A percentile compares a stretch with the other conserved stretches of the same genome.
These are phyloP conservation scores for Aspergillus sp. DNA, from an alignment of 2,329 filamentous ascomycete genomes.

Conservation along the genomic window DNA sequence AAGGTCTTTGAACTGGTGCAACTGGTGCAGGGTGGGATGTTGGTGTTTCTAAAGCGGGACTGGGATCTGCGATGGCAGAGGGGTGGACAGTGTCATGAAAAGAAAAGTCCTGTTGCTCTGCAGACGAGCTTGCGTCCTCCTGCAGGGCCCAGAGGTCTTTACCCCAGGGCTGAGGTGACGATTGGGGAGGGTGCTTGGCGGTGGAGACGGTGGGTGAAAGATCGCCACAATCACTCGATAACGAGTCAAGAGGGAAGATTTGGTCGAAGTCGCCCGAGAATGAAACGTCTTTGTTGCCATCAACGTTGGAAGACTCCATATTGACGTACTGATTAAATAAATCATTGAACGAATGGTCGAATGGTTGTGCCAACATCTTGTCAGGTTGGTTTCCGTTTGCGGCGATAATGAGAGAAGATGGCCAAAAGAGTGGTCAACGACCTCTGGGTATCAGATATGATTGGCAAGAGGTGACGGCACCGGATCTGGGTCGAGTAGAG, in stretches of 20 bases:
- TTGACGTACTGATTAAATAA: constrained; percentile 62
- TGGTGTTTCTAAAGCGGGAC: constrained; percentile 28
- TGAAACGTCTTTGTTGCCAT: constrained; percentile 44
- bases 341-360: constrained; percentile 53
- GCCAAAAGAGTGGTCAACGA: constrained; percentile 11
- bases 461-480: constrained; percentile 20
- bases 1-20: constrained; percentile 12
- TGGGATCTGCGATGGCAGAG: constrained; percentile 27
- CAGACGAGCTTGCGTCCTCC: constrained; percentile 42
- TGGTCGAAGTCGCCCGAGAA: constrained; percentile 47
- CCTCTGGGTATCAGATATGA: constrained; percentile 20
- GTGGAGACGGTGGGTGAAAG: constrained; percentile 47
- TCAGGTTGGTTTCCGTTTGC: constrained; percentile 47
- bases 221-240: constrained; percentile 49
- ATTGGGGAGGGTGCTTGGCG: constrained; percentile 35
- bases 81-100: constrained; percentile 36
- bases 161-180: constrained; percentile 49
- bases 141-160: constrained; percentile 49
- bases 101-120: constrained; percentile 24
- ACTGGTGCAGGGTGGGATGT: constrained; percentile 13
- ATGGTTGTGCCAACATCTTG: constrained; percentile 45
- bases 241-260: constrained; percentile 47
- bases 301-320: constrained; percentile 49
- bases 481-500: constrained; percentile 15
- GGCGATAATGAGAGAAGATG: constrained; percentile 18